Base-by-base conservation (phyloP, 768 basidiomycete genomes). In the Leccinum truebloodii region DNA sequence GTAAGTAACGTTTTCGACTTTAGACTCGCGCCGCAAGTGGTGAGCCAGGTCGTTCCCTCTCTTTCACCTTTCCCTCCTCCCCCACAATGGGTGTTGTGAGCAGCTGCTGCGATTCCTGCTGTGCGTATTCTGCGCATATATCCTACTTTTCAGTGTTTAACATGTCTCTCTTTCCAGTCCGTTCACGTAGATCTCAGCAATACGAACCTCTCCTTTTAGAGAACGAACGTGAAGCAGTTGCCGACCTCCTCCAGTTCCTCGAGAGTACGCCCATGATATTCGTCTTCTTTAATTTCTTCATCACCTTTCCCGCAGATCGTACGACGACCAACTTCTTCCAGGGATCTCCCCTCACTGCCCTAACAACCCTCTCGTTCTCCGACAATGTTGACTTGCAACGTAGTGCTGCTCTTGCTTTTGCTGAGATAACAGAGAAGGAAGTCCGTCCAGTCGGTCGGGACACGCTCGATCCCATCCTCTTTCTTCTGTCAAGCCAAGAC, bases 371-470 rank as follows among this genome's bases (percentile, higher is more conserved):
- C 63, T 96, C 95, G 24, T 99, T 98, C 80, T 95, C 92, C 22
- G 97, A 98, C 79, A 99, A 99, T 78, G 96, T 99, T 66, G 97
- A 98, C 79, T 83, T 99, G 20, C 97, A 99, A 79, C 87, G 97
- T 54, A 96, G 94, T 65, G 97, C 97, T 2, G 97, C 97, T 4
- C 85, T 99, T 49, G 97, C 97, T 0, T 99, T 98, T 71, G 97
- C 97, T 39, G 97, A 99, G 76, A 99, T 99, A 61, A 99, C 97
- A 24, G 97, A 99, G 80, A 98, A 98, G 79, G 97, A 99, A 77
- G 96, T 98, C 55, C 86, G 95, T 49, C 94, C 92, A 51, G 97
- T 99, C 22, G 94, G 92, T 14, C 84, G 97, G 63, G 97, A 98
- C 73, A 99, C 97, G 20, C 84, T 99, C 67, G 97, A 99, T 76